These are phyloP conservation scores for Entomortierella chlamydospora DNA, from an alignment of 192 early-diverging fungal genomes.

Conservation along the genomic window DNA sequence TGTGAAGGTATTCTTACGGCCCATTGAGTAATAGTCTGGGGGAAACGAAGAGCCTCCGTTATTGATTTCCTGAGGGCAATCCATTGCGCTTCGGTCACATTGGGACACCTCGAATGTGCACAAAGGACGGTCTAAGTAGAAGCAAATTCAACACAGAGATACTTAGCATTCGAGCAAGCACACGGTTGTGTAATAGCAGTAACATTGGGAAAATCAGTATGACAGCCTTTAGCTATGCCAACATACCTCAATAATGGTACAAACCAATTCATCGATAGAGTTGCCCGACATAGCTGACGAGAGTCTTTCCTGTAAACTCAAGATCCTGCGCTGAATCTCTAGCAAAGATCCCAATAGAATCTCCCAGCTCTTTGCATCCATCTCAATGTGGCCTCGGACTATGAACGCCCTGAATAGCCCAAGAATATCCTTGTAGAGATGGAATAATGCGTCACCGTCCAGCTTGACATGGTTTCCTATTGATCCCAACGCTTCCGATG, in stretches of 20 bases:
- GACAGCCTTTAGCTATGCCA: neutral
- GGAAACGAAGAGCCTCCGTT: slow-evolving; percentile 62
- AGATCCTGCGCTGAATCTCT: slow-evolving; percentile 71
- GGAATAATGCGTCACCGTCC: slow-evolving; percentile 60
- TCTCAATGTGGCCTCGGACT: slow-evolving; percentile 60
- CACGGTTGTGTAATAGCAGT: too few species aligned
- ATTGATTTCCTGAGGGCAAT: slow-evolving; percentile 61
- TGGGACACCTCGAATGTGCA: slow-evolving; percentile 73
- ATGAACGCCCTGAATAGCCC: slow-evolving; percentile 73
- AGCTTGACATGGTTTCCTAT: slow-evolving; percentile 49
- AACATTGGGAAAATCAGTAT: neutral
- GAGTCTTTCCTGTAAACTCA: slow-evolving; percentile 59
- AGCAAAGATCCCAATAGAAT: slow-evolving; percentile 66
- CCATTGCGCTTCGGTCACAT: slow-evolving; percentile 67
- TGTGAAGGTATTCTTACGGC: slow-evolving; percentile 58
- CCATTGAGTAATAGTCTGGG: slow-evolving; percentile 74
- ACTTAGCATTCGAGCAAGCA: neutral
- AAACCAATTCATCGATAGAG: slow-evolving; percentile 70
- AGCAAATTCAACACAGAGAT: neutral
- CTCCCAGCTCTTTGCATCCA: slow-evolving; percentile 69
- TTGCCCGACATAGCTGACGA: slow-evolving; percentile 47
- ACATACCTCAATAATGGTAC: slow-evolving; percentile 72
- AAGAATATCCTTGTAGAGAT: slow-evolving; percentile 76
- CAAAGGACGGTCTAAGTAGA: slow-evolving; percentile 68
- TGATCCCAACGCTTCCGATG: slow-evolving; percentile 41